Percentiles rank a stretch among this genome's conserved stretches.
These are phyloP conservation scores for Phaeoacremonium minimum DNA, from an alignment of 2,329 filamentous ascomycete genomes.

Conservation along the genomic window DNA sequence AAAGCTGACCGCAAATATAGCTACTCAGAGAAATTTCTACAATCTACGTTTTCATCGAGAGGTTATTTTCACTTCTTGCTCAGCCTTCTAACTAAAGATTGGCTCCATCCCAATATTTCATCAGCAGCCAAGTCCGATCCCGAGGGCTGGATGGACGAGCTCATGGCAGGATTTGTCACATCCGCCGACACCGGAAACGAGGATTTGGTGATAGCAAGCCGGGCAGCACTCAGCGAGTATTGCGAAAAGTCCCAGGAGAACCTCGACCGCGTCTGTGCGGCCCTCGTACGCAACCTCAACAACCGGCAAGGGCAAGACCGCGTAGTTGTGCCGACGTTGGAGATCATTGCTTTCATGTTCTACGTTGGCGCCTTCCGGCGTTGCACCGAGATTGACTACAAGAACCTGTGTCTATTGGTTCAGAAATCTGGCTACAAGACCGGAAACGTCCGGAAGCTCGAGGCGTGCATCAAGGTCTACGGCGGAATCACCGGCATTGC, in stretches of 20 bases:
- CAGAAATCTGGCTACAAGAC: constrained; percentile 82
- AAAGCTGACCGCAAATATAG: constrained; percentile 5
- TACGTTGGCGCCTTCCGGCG: constrained; percentile 50
- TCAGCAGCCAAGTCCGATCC: constrained; percentile 24
- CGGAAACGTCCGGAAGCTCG: constrained; percentile 74
- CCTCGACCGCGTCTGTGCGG: constrained; percentile 39
- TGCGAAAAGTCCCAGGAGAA: constrained; percentile 35
- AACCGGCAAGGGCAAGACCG: constrained; percentile 59
- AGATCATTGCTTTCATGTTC: constrained; percentile 73
- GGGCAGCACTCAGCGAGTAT: constrained; percentile 57
- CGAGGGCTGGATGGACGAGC: constrained; percentile 38
- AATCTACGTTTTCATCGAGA: constrained; percentile 51
- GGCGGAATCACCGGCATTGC: constrained; percentile 53
- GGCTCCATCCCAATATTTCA: constrained; percentile 30
- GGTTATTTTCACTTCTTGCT: constrained; percentile 55
- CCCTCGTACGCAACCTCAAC: constrained; percentile 51
- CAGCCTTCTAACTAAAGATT: constrained; percentile 30
- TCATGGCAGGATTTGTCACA: constrained; percentile 65
- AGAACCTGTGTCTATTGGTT: constrained; percentile 61
- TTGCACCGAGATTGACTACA: constrained; percentile 35
- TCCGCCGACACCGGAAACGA: constrained; percentile 78
- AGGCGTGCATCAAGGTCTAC: constrained; percentile 78
- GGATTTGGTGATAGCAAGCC: constrained; percentile 65
- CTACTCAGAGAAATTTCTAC: constrained; percentile 22
- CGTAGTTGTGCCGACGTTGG: constrained; percentile 69